Conservation (phyloP, 2,329 filamentous ascomycete species). For the Arthrobotrys pseudoclavata region DNA sequence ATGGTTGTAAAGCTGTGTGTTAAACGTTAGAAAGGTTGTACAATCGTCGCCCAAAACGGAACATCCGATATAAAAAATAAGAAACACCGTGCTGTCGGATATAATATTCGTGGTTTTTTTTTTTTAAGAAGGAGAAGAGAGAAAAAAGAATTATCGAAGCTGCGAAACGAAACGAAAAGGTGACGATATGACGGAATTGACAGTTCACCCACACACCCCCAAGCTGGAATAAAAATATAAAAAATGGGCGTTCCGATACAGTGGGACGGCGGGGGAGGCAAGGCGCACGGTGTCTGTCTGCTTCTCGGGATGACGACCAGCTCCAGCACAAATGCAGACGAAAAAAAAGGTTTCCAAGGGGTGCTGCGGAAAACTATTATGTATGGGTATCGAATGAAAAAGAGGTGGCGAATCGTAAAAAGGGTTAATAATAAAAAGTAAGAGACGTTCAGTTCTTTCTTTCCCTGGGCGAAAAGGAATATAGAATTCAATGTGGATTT, state of each 20-base stretch:
- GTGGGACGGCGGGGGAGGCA: constrained; percentile 38
- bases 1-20: not conserved
- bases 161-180: not conserved
- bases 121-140: not conserved
- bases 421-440: constrained; percentile 4
- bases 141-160: constrained; percentile 10
- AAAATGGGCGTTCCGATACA: constrained; percentile 40
- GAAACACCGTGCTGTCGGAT: not conserved
- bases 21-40: not conserved
- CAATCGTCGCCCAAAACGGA: not conserved
- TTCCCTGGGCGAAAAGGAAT: not conserved
- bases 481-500: constrained; percentile 2
- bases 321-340: constrained; percentile 10
- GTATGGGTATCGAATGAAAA: constrained; percentile 10
- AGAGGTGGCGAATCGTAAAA: constrained; percentile 17
- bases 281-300: constrained; percentile 36
- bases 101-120: not conserved
- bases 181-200: constrained; percentile 32
- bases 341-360: constrained; percentile 11
- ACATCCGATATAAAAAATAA: not conserved
- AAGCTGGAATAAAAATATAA: constrained; percentile 2
- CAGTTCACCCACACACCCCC: constrained; percentile 8
- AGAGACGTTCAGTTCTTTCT: not conserved
- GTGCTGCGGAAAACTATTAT: not conserved
- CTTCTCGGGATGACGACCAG: constrained; percentile 43